These are phyloP conservation scores for Boletus insuetus DNA, from an alignment of 768 basidiomycete species.

Conservation along the genomic window DNA sequence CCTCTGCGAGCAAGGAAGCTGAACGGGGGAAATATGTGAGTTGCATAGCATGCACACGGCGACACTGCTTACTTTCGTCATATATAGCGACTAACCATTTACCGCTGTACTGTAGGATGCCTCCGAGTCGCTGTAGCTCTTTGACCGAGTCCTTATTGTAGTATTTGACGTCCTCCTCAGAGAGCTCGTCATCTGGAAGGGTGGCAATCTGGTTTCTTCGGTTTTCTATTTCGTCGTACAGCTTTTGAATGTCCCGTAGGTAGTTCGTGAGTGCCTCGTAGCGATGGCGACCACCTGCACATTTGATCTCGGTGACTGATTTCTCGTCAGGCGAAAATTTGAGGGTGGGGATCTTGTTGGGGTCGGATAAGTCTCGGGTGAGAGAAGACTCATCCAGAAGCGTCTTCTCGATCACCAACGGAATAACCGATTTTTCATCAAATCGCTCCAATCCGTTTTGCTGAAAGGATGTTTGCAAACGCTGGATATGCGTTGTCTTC, in stretches of 20 bases:
- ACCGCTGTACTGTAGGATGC: neutral
- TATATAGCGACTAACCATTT: constrained; percentile 1
- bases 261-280: neutral
- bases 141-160: neutral
- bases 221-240: neutral
- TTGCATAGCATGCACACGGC: neutral
- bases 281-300: neutral
- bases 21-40: no score
- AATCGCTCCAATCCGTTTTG: neutral
- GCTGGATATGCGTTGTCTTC: neutral
- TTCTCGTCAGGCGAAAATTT: neutral
- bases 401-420: neutral
- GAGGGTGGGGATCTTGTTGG: neutral
- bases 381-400: neutral
- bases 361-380: neutral
- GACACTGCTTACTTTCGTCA: neutral
- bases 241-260: neutral
- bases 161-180: neutral
- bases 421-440: neutral
- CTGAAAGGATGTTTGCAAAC: neutral
- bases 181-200: neutral
- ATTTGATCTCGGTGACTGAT: neutral
- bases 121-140: neutral
- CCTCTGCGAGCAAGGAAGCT: neutral
- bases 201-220: neutral